Conservation (phyloP, 306 rosid species). For the Canavalia gladiata region DNA sequence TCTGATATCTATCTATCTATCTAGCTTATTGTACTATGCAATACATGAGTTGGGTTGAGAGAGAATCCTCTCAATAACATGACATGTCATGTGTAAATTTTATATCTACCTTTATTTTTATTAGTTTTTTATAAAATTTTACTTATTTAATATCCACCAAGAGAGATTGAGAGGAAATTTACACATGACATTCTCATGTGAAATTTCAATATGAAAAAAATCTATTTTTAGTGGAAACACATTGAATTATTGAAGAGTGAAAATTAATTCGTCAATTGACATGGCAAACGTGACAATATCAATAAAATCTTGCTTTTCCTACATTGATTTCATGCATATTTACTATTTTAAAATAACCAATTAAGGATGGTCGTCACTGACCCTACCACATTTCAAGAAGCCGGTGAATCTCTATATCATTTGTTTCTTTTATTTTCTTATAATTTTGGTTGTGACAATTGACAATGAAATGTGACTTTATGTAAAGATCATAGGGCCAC, state of each 20-base stretch:
- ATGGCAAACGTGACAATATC: conserved; percentile 7
- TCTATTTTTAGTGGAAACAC: background rate
- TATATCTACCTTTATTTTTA: too few relatives aligned
- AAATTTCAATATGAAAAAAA: too few relatives aligned
- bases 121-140: too few relatives aligned
- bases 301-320: conserved; percentile 30
- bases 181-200: too few relatives aligned
- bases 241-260: conserved; percentile 25
- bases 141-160: too few relatives aligned
- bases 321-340: conserved; percentile 19
- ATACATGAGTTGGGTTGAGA: background rate
- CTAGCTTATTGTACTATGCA: conserved; percentile 36
- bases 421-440: too few relatives aligned
- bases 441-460: conserved; percentile 31
- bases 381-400: conserved; percentile 50
- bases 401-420: conserved; percentile 23
- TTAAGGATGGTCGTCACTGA: conserved; percentile 20
- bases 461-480: conserved; percentile 54
- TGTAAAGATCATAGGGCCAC: conserved; percentile 56
- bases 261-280: conserved; percentile 17
- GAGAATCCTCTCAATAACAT: too few relatives aligned
- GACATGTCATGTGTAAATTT: too few relatives aligned
- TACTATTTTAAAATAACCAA: conserved; percentile 24
- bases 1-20: conserved; percentile 19
- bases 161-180: too few relatives aligned